Percentiles rank a stretch among this genome's conserved stretches.
Conservation (phyloP, 177 flowering plant genomes). For the Tripterygium wilfordii region DNA sequence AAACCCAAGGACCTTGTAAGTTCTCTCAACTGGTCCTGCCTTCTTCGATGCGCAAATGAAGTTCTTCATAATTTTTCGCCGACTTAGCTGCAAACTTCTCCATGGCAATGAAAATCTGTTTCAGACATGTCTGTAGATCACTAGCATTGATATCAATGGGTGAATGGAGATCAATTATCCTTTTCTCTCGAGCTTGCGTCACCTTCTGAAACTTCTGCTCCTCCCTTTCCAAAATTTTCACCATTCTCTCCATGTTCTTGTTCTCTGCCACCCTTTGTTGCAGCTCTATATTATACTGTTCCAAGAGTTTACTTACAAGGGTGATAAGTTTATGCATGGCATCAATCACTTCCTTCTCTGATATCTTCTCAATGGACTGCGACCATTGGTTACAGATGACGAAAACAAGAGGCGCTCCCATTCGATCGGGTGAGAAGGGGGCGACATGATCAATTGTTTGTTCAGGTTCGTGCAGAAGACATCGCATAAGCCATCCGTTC, state of each 20-base stretch:
- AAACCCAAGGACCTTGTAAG: not conserved
- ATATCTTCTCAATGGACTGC: constrained; percentile 13
- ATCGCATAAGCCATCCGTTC: constrained; percentile 33
- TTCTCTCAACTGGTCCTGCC: not conserved
- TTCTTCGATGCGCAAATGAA: constrained; percentile 5
- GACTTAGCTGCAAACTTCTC: constrained; percentile 17
- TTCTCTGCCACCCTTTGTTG: constrained; percentile 16
- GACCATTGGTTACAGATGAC: constrained; percentile 24
- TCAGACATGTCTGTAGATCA: constrained; percentile 10
- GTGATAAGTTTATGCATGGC: constrained; percentile 12
- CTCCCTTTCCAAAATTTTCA: constrained; percentile 23
- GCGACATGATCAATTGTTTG: constrained; percentile 12
- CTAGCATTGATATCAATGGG: not conserved
- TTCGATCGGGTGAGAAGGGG: constrained; percentile 19
- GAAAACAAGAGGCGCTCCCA: constrained; percentile 24
- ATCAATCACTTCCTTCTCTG: constrained; percentile 21
- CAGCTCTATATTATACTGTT: constrained; percentile 9
- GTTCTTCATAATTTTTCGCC: constrained; percentile 17
- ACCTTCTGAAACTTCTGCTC: constrained; percentile 20
- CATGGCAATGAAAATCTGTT: constrained; percentile 17
- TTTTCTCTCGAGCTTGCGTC: constrained; percentile 11
- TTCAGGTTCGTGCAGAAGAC: constrained; percentile 23
- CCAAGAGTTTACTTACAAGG: constrained; percentile 12
- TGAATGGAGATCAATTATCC: not conserved
- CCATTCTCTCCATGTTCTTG: constrained; percentile 23